phyloP scores from a whole-genome alignment of 805 yeast genomes.

The Yarrowia bubula region DNA sequence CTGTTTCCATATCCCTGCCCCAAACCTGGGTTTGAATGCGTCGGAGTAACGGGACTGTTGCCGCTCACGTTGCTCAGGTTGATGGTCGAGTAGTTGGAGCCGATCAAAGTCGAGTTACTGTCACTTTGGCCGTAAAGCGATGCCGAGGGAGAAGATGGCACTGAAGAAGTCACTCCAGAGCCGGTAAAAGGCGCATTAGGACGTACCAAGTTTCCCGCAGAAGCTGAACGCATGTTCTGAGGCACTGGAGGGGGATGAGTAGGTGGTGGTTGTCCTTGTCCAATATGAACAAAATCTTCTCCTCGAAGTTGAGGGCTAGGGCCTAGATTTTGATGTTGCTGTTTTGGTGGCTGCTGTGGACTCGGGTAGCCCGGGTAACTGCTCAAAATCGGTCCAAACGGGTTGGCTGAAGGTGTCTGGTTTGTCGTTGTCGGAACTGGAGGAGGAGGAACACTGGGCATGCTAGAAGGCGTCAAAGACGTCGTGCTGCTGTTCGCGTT shows the following conservation, averaged over 20 bases:
- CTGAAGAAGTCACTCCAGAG: neutral
- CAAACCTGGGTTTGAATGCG: slow-evolving; percentile 5
- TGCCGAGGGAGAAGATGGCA: slow-evolving; percentile 3
- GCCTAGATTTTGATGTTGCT: neutral
- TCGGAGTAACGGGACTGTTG: neutral
- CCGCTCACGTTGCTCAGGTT: slow-evolving; percentile 13
- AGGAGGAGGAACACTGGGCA: slow-evolving; percentile 3
- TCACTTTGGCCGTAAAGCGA: slow-evolving; percentile 17
- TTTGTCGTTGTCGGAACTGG: neutral
- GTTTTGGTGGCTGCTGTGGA: neutral
- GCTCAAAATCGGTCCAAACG: slow-evolving; percentile 6
- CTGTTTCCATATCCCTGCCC: neutral
- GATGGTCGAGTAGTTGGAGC: slow-evolving; percentile 9
- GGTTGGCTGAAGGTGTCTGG: neutral
- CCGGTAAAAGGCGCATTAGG: slow-evolving; percentile 6
- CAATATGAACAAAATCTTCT: neutral
- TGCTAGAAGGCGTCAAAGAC: neutral
- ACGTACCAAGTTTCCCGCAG: neutral
- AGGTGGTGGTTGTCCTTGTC: neutral
- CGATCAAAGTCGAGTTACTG: slow-evolving; percentile 3
- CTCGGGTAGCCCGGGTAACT: slow-evolving; percentile 9
- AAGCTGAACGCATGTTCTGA: neutral
- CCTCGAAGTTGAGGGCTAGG: slow-evolving; percentile 17
- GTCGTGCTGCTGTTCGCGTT: neutral
- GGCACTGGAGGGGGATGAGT: neutral